Evolutionary conservation across 306 rosid species (phyloP), one percentile per base, ranked within the genome.

Genomic region (Sechiopsis laciniata): DNA sequence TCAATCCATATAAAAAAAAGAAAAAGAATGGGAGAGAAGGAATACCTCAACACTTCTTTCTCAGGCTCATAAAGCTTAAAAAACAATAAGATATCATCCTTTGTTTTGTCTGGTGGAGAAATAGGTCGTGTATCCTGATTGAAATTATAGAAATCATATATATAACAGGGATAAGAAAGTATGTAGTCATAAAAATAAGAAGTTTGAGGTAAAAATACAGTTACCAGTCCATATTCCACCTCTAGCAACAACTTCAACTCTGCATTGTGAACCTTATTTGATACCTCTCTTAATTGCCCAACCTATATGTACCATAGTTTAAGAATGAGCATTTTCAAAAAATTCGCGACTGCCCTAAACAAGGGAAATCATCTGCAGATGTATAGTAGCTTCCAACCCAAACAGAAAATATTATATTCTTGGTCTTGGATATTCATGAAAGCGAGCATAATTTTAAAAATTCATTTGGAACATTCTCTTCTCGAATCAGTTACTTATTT

Each of bases 31-130:
- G 46, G 46, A 10, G 10, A 8, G 46, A 10, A 10, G 46, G 46
- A 32, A 32, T 87, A 90, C 96, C 96, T 85, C 71, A 90, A 84
- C 80, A 85, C 91, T 83, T 85, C 90, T 79, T 90, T 90, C 58
- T 87, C 95, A 75, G 91, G 90, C 78, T 90, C 95, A 69, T 90
- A 90, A 71, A 90, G 84, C 85, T 90, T 90, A 85, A 90, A 90
- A 83, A 90, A 90, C 57, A 90, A 91, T 17, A 90, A 84, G 70
- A 88, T 90, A 74, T 90, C 96, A 74, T 88, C 95, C 82, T 85
- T 85, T 29, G 95, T 88, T 86, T 85, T 88, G 46, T 82, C 90
- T 72, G 89, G 90, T 19, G 91, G 91, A 79, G 89, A 80, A 71
- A 90, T 75, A 77, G 87, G 87, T 48, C 57, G 80, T 58, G 75